A percentile compares a stretch with the other conserved stretches of the same genome.
phyloP scores from a whole-genome alignment of 495 filamentous ascomycete species.

The Articulospora tetracladia region DNA sequence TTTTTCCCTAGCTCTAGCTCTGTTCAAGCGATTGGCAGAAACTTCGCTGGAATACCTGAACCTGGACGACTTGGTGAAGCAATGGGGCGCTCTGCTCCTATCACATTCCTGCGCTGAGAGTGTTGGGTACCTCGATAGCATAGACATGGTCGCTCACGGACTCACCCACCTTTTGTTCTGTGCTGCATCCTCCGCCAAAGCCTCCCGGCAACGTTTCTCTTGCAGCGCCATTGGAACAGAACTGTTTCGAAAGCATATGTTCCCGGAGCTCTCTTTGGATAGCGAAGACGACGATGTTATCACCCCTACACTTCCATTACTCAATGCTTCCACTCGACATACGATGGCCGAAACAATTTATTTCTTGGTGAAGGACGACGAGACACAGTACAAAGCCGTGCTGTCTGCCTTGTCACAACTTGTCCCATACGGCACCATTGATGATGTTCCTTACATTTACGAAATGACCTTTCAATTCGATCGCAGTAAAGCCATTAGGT shows the following conservation, averaged over 20 bases:
- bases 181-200: conserved; percentile 45
- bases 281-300: conserved; percentile 18
- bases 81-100: conserved; percentile 53
- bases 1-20: conserved; percentile 39
- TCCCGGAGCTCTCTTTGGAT: conserved; percentile 50
- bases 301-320: conserved; percentile 40
- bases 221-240: conserved; percentile 51
- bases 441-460: conserved; percentile 46
- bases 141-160: conserved; percentile 44
- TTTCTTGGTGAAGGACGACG: conserved; percentile 52
- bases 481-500: conserved; percentile 63
- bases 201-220: conserved; percentile 39
- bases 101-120: conserved; percentile 40
- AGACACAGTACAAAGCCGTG: conserved; percentile 41
- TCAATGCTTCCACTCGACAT: conserved; percentile 53
- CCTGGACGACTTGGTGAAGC: conserved; percentile 42
- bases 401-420: conserved; percentile 51
- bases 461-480: conserved; percentile 58
- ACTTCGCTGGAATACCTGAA: conserved; percentile 45
- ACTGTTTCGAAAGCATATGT: conserved; percentile 67
- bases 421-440: conserved; percentile 28
- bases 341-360: conserved; percentile 62
- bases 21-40: conserved; percentile 53
- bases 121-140: conserved; percentile 42
- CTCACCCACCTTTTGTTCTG: conserved; percentile 41